A percentile compares a stretch with the other conserved stretches of the same genome.
phyloP scores from a whole-genome alignment of 192 early-diverging fungal species.

The Coemansia erecta region DNA sequence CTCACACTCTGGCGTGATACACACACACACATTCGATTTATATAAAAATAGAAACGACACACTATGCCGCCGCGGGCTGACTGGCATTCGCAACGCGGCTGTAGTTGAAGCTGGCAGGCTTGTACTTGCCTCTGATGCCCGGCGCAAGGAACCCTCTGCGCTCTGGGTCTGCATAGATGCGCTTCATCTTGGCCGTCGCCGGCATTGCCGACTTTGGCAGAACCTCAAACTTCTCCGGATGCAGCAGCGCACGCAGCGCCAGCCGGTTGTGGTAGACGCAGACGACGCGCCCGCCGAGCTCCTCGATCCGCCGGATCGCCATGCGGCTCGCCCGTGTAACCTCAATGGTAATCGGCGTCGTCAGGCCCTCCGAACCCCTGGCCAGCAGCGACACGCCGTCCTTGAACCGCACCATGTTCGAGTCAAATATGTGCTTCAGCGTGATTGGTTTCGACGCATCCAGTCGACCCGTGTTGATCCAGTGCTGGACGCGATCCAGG shows the following conservation, averaged over 20 bases:
- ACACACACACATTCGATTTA: not conserved
- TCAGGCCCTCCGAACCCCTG: constrained; percentile 77
- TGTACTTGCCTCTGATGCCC: constrained; percentile 32
- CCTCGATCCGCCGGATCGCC: constrained; percentile 80
- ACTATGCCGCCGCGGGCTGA: not conserved
- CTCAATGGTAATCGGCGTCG: constrained; percentile 75
- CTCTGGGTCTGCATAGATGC: constrained; percentile 64
- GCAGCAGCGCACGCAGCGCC: constrained; percentile 70
- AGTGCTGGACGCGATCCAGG: constrained; percentile 88
- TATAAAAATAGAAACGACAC: not conserved
- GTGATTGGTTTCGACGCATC: constrained; percentile 80
- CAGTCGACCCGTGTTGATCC: constrained; percentile 81
- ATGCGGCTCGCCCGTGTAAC: constrained; percentile 75
- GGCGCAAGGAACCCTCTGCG: constrained; percentile 75
- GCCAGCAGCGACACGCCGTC: constrained; percentile 85
- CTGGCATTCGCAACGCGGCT: constrained; percentile 18
- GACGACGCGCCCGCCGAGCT: constrained; percentile 75
- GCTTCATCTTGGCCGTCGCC: constrained; percentile 58
- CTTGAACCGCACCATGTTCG: constrained; percentile 54
- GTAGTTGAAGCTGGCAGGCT: constrained; percentile 40
- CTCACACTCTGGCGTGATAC: too few species aligned
- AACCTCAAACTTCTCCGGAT: constrained; percentile 74
- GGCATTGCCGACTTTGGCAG: constrained; percentile 69
- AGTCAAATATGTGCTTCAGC: constrained; percentile 56
- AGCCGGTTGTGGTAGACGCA: constrained; percentile 77